Percentiles rank a stretch among this genome's conserved stretches.
phyloP scores from a whole-genome alignment of 495 filamentous ascomycete species.

The Penicillium goetzii region DNA sequence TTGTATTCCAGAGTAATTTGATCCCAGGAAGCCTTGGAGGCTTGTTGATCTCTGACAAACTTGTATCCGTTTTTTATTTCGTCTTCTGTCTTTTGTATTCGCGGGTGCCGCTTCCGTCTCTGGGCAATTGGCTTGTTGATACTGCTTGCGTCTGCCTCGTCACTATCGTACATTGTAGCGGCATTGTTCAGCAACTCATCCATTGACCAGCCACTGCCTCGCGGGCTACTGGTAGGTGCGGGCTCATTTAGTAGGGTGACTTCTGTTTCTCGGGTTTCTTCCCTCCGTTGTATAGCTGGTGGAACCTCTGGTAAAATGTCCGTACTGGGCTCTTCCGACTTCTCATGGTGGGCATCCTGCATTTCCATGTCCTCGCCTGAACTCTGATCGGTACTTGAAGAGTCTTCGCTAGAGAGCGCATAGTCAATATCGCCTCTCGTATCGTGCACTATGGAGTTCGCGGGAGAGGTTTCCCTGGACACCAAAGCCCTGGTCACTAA shows the following conservation, averaged over 20 bases:
- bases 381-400: neutral
- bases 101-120: neutral
- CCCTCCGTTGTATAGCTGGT: neutral
- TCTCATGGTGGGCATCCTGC: neutral
- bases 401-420: neutral
- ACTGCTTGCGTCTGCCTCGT: neutral
- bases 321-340: neutral
- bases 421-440: slow-evolving; percentile 2
- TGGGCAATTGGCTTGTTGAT: neutral
- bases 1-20: neutral
- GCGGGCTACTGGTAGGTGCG: neutral
- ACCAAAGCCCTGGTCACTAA: no score
- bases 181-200: neutral
- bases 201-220: neutral
- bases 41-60: neutral
- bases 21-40: neutral
- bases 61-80: neutral
- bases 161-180: neutral
- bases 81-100: neutral
- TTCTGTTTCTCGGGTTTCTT: neutral
- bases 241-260: neutral
- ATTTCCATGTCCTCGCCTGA: slow-evolving; percentile 1
- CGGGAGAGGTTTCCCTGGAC: neutral
- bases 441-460: neutral
- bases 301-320: neutral